phyloP scores from a whole-genome alignment of 176 grass and related monocot genomes.

The Chrysopogon serrulatus region DNA sequence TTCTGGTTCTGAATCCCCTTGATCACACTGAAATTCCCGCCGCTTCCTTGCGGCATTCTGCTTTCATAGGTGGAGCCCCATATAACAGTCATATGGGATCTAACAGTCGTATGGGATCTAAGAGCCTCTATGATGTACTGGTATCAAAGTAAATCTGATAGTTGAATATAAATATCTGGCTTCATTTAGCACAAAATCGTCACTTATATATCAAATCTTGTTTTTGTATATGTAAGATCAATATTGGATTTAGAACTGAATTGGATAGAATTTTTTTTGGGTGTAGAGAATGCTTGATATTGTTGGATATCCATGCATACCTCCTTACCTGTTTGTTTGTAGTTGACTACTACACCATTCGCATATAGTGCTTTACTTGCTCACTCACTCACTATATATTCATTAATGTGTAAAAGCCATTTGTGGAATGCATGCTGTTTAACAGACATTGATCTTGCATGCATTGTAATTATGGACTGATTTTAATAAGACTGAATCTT shows the following conservation, averaged over 20 bases:
- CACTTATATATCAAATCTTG: not conserved
- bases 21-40: no score
- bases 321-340: slow-evolving; percentile 10
- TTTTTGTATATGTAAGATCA: not conserved
- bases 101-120: not conserved
- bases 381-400: not conserved
- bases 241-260: not conserved
- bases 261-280: not conserved
- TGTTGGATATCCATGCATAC: slow-evolving; percentile 1
- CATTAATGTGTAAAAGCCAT: not conserved
- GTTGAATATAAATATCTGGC: not conserved
- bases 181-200: not conserved
- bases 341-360: slow-evolving; percentile 1
- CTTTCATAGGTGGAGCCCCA: no score
- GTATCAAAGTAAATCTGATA: not conserved
- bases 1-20: not conserved
- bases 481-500: slow-evolving; percentile 15
- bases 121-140: not conserved
- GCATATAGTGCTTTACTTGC: not conserved
- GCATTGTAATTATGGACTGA: not conserved
- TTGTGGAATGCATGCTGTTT: not conserved
- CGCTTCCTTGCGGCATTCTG: no score
- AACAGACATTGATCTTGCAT: not conserved
- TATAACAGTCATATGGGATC: not conserved
- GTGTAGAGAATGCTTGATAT: not conserved